phyloP scores from a whole-genome alignment of 208 protist species.

The Paratrypanosoma confusum region DNA sequence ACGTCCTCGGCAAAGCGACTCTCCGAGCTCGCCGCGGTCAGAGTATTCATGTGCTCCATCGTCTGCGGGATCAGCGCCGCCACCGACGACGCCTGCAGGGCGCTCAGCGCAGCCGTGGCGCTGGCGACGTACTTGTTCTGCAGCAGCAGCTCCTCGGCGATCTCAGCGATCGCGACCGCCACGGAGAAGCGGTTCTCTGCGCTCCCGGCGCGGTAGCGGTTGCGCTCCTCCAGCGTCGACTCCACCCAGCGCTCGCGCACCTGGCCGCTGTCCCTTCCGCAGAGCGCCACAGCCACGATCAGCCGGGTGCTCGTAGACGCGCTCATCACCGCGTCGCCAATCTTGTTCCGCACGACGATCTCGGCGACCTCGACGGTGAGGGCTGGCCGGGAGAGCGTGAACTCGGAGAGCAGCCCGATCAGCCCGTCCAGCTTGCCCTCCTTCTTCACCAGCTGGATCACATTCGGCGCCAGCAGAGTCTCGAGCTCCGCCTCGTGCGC shows the following conservation, averaged over 20 bases:
- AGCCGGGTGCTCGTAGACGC: conserved; percentile 63
- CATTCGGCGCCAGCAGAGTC: conserved; percentile 29
- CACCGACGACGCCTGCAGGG: conserved; percentile 57
- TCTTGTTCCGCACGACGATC: conserved; percentile 60
- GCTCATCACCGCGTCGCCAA: conserved; percentile 44
- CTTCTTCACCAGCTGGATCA: conserved; percentile 65
- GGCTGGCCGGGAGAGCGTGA: conserved; percentile 41
- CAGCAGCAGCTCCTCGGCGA: conserved; percentile 71
- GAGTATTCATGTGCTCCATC: conserved; percentile 48
- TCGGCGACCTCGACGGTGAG: conserved; percentile 64
- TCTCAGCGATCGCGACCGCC: conserved; percentile 74
- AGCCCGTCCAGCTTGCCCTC: conserved; percentile 43
- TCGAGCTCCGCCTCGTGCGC: conserved; percentile 46
- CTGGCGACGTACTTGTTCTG: conserved; percentile 70
- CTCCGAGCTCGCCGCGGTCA: conserved; percentile 66
- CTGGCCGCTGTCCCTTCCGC: conserved; percentile 76
- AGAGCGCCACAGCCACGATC: conserved; percentile 79
- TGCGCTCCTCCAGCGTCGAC: conserved; percentile 63
- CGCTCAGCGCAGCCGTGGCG: conserved; percentile 71
- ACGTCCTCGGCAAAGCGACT: conserved; percentile 75
- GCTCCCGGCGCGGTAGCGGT: conserved; percentile 64
- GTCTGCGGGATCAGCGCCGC: conserved; percentile 67
- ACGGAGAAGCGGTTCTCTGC: conserved; percentile 84
- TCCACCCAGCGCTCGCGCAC: conserved; percentile 74
- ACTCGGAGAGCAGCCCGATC: conserved; percentile 69